Evolutionary conservation across 1,139 yeast species (phyloP), one percentile per base, ranked within the genome.

Genomic region (Taphrina pruni): DNA sequence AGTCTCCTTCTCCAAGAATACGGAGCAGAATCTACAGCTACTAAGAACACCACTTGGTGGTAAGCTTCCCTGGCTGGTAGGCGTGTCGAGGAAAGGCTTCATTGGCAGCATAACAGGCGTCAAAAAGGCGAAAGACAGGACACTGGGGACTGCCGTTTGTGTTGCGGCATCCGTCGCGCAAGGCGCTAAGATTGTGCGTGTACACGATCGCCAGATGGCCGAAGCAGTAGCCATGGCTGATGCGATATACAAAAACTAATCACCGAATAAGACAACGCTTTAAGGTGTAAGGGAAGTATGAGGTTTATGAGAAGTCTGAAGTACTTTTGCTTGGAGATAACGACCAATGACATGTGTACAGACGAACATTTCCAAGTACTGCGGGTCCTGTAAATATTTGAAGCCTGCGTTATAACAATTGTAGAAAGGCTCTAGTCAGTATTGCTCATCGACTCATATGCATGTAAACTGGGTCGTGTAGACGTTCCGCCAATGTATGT

Each of bases 31-130:
- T 77, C 74, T 93, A 57, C 82, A 84, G 12, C 74, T 92, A 0
- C 81, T 94, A 39, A 84, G 86, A 70, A 81, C 87, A 69, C 82
- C 87, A 5, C 77, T 75, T 61, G 65, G 65, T 39, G 66, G 60
- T 36, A 56, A 57, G 39, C 46, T 62, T 21, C 90, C 97, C 0
- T 81, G 90, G 72, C 80, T 94, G 61, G 78, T 93, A 17, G 99
- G 98, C 0, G 89, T 98, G 0, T 89, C 97, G 36, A 83, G 98
- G 73, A 94, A 94, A 82, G 83, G 85, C 75, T 94, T 94, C 75
- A 86, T 94, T 75, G 97, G 97, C 0, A 83, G 85, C 0, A 79
- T 91, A 39, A 88, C 93, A 0, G 78, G 75, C 7, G 76, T 73
- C 46, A 66, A 72, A 6, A 72, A 68, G 32, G 86, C 97, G 0